Evolutionary conservation across 73 alveolate species (phyloP), one percentile per base, ranked within the genome.

Genomic region (Halteria grandinella): DNA sequence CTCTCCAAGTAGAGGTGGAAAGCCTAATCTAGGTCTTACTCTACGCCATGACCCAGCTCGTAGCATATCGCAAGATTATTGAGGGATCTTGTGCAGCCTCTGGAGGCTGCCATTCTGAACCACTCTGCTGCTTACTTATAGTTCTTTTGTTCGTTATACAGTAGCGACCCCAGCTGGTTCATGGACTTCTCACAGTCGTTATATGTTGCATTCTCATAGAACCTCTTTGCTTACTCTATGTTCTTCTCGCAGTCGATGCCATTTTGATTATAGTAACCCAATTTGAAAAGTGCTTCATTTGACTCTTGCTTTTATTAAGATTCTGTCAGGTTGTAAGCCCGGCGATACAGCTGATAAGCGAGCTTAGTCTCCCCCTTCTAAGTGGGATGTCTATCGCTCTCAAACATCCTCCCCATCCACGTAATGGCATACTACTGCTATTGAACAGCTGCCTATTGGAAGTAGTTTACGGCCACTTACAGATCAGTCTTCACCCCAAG

Each of bases 21-120:
- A 15, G 98, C 98, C 69, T 75, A 49, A n/a, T 75, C 84, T 41
- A 54, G 48, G 72, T 85, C 87, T 60, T 43, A 45, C 21, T 92
- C 89, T 0, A 83, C 85, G 2, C 98, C 98, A 27, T 79, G 57
- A 17, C 98, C 98, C 21, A 60, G 79, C 75, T 92, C 98, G 80
- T 80, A 92, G 72, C 98, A 92, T 33, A 87, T 85, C 0, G 95
- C 98, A 7, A 89, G 85, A 70, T 92, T 92, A 81, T 92, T 92
- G 20, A 89, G 18, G 34, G 95, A 94, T 54, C 81, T 87, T 11
- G 70, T 62, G 57, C 76, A 89, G 1, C 98, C 98, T 43, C 81
- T 80, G 27, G 83, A 83, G 32, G 94, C 87, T 0, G 96, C 91
- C 62, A 77, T 63, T 69, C 43, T 86, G 85, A 86, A 92, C 69